Percentiles rank a stretch among this genome's conserved stretches.
Conservation (phyloP, 306 rosid species). For the Prunus mume region DNA sequence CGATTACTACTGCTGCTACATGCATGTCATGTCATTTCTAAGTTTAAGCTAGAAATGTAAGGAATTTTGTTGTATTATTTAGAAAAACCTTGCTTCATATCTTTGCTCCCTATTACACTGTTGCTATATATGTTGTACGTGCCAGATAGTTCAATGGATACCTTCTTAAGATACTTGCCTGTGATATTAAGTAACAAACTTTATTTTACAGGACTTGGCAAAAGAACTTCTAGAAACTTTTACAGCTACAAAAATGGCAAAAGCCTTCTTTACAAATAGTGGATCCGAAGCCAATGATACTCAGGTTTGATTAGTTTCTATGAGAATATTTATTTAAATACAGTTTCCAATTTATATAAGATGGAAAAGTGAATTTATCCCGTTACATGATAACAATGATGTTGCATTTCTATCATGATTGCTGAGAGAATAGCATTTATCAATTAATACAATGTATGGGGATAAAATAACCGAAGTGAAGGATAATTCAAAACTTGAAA, state of each 20-base stretch:
- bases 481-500: background rate
- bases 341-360: background rate
- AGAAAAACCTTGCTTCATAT: background rate
- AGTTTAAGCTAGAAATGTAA: no score
- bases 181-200: constrained; percentile 19
- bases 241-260: constrained; percentile 80
- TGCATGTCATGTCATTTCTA: no score
- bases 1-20: background rate
- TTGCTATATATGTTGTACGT: background rate
- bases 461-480: background rate
- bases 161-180: constrained; percentile 4
- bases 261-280: constrained; percentile 84
- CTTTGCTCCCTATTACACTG: background rate
- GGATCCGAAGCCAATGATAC: constrained; percentile 99
- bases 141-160: constrained; percentile 1
- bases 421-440: background rate
- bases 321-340: constrained; percentile 25
- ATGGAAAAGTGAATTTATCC: constrained; percentile 9
- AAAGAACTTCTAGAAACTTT: constrained; percentile 70
- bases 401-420: background rate
- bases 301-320: constrained; percentile 53
- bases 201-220: constrained; percentile 74
- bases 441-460: background rate
- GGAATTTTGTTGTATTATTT: no score
- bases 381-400: background rate